Evolutionary conservation across 257 asterid species (phyloP).

Genomic region (Vinca minor): DNA sequence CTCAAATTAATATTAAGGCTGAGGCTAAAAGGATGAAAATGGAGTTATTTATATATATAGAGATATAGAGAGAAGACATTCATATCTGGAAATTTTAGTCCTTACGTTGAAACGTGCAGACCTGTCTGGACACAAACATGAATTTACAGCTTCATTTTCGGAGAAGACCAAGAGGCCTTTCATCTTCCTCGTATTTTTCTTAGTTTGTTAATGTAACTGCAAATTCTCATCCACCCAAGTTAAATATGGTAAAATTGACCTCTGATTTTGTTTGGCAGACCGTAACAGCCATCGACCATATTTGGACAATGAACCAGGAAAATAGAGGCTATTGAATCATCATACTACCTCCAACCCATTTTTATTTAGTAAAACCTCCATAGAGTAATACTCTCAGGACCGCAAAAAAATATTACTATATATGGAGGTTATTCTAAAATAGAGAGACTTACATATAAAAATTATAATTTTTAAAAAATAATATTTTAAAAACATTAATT

Average conservation of each 20-base stretch:
- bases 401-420: too few relatives aligned
- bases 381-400: too few relatives aligned
- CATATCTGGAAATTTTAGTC: too few relatives aligned
- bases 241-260: not conserved
- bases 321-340: too few relatives aligned
- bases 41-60: slow-evolving; percentile 27
- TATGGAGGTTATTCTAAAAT: too few relatives aligned
- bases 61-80: too few relatives aligned
- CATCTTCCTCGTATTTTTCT: not conserved
- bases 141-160: not conserved
- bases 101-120: slow-evolving; percentile 3
- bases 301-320: not conserved
- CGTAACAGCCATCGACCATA: not conserved
- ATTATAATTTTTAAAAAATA: too few relatives aligned
- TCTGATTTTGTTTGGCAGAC: not conserved
- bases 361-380: too few relatives aligned
- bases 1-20: slow-evolving; percentile 20
- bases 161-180: not conserved
- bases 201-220: not conserved
- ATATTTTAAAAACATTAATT: too few relatives aligned
- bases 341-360: too few relatives aligned
- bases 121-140: not conserved
- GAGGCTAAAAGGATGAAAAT: slow-evolving; percentile 6
- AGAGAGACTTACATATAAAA: too few relatives aligned
- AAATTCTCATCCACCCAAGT: not conserved